Evolutionary conservation across 768 basidiomycete genomes (phyloP), one percentile per base, ranked within the genome.

Genomic region (Tricholoma sp.): DNA sequence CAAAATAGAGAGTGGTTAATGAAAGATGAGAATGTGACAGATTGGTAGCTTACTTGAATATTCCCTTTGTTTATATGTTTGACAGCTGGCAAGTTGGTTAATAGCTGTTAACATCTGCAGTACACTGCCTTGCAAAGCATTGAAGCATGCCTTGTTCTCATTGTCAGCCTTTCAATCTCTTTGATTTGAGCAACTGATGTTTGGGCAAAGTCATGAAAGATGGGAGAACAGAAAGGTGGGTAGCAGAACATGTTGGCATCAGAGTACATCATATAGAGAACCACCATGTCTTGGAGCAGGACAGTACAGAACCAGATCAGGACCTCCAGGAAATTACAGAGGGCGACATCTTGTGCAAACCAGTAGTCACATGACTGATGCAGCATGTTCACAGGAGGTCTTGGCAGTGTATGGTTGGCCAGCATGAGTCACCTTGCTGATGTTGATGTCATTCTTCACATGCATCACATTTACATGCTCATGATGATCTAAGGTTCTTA

Each of bases 211-310:
- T 43, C 41, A 43, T 12, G 19, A 14, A 43, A 43, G 18, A 11
- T 9, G 7, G 41, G 6, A 3, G 19, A 43, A 19, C 41, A 43
- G 14, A 39, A 39, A 3, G 37, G 37, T n/a, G 37, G 37, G n/a
- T 39, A 39, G 7, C 14, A n/a, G 10, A 39, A 39, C 1, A 39
- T 39, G 37, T 68, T 64, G 57, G 74, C 72, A 0, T 69, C 71
- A 0, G 62, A 18, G 35, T 52, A 69, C 1, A 61, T 50, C 0
- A 35, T 22, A 34, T 54, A 72, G 0, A 75, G 60, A n/a, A 74
- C 50, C 2, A 73, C 73, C 1, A 62, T 57, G 52, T 76, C 74
- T n/a, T n/a, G n/a, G n/a, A n/a, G n/a, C n/a, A n/a, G n/a, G n/a
- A n/a, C n/a, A n/a, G n/a, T n/a, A n/a, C 61, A 65, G 1, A 74